Base-by-base conservation (phyloP, 106 monocot species). In the Chionographis japonica region DNA sequence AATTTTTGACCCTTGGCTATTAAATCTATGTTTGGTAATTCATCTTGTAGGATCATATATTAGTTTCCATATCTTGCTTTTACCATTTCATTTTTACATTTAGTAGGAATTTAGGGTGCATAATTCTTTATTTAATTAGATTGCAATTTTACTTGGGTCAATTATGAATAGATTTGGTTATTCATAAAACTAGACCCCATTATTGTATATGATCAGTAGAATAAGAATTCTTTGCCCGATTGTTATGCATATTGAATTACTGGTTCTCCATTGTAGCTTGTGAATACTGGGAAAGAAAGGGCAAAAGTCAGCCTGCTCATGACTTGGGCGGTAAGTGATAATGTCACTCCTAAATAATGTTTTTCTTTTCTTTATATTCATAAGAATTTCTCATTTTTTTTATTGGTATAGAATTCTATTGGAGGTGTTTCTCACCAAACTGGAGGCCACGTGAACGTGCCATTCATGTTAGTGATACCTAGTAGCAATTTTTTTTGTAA, bases 281-380 rank as follows among this genome's bases (percentile, higher is more conserved):
- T 98, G 70, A 98, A 98, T 72, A 98, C 92, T 73, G 97, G 97
- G 12, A 84, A 72, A 72, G 97, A 98, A 70, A 86, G 97, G 70
- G 97, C 92, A 66, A 98, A 98, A 83, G 97, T 98, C 66, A 98
- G 97, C 83, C 76, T 98, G 74, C 80, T 92, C 41, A 76, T 98
- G 70, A 92, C 92, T 12, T 98, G 97, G 97, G 89, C 82, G 75
- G 97, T 98, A 83, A n/a, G 87, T 58, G 14, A 75, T 46, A 6
- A 68, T 16, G 56, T 37, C 40, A 0, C 50, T 35, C 9, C 15
- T 35, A 14, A 4, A 37, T 65, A n/a, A 60, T 50, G 4, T 27
- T 8, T 73, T 68, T 36, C 35, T 12, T 8, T 62, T 54, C 37
- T 14, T 66, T 58, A 70, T 58, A 41, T n/a, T 37, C 15, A 41